Conservation (phyloP, 768 basidiomycete genomes). For the Myochromella boudieri region DNA sequence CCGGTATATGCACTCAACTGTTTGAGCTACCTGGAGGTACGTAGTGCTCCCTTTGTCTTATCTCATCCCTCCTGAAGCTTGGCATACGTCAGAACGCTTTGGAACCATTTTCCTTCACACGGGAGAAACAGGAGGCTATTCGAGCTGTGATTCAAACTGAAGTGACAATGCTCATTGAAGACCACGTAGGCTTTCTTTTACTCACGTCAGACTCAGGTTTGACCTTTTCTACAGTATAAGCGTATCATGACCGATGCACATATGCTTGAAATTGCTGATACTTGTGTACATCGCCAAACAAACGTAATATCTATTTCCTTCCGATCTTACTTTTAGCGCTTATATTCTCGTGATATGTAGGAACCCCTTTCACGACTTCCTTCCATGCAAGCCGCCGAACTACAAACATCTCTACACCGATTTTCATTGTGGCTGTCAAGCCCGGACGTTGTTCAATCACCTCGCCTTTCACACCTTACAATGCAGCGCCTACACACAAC, state of each 20-base stretch:
- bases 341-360: constrained; percentile 22
- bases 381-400: constrained; percentile 57
- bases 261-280: constrained; percentile 43
- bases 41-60: constrained; percentile 19
- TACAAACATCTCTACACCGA: constrained; percentile 59
- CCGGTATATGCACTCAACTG: constrained; percentile 87
- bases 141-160: constrained; percentile 60
- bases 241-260: constrained; percentile 57
- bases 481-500: constrained; percentile 61
- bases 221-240: constrained; percentile 43
- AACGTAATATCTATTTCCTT: constrained; percentile 35
- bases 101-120: constrained; percentile 68
- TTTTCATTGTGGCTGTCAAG: constrained; percentile 89
- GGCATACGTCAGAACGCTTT: constrained; percentile 51
- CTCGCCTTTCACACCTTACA: constrained; percentile 73
- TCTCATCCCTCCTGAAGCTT: not conserved
- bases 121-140: constrained; percentile 55
- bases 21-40: constrained; percentile 76
- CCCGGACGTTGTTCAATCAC: constrained; percentile 76
- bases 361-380: constrained; percentile 78
- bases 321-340: not conserved
- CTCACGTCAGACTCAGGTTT: constrained; percentile 4
- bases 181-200: constrained; percentile 65
- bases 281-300: constrained; percentile 37
- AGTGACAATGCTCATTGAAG: constrained; percentile 65